A percentile compares a stretch with the other conserved stretches of the same genome.
phyloP scores from a whole-genome alignment of 768 basidiomycete species.

The Mycena chlorophos region DNA sequence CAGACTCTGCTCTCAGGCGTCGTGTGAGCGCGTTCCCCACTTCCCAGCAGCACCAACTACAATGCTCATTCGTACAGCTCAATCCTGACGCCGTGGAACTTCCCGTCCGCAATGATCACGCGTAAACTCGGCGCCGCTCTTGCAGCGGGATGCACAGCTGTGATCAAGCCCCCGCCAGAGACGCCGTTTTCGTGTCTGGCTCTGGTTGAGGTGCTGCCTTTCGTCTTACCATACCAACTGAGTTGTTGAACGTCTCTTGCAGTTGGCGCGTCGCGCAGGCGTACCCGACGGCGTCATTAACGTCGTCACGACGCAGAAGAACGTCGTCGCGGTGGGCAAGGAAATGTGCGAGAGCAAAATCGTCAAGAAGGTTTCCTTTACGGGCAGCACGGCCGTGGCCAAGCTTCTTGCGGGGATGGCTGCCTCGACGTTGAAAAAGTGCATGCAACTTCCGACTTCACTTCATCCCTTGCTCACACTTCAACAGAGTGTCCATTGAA shows the following conservation, averaged over 20 bases:
- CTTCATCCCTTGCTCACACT: not conserved
- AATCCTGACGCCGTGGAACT: slow-evolving; percentile 88
- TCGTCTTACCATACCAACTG: not conserved
- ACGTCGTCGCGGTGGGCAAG: slow-evolving; percentile 84
- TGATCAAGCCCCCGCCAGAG: slow-evolving; percentile 94
- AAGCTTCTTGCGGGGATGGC: slow-evolving; percentile 74
- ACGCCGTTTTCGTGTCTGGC: slow-evolving; percentile 93
- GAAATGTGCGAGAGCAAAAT: slow-evolving; percentile 89
- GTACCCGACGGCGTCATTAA: slow-evolving; percentile 95
- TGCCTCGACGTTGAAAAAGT: slow-evolving; percentile 83
- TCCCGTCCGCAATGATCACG: slow-evolving; percentile 92
- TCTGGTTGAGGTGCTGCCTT: slow-evolving; percentile 70
- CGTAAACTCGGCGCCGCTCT: slow-evolving; percentile 88
- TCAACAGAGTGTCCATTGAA: slow-evolving; percentile 65
- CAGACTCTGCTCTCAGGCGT: slow-evolving; percentile 36
- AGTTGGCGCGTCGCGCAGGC: slow-evolving; percentile 88
- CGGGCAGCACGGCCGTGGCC: slow-evolving; percentile 82
- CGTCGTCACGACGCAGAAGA: slow-evolving; percentile 83
- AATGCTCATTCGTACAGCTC: slow-evolving; percentile 44
- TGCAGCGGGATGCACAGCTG: slow-evolving; percentile 94
- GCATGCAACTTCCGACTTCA: slow-evolving; percentile 19
- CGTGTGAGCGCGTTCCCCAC: slow-evolving; percentile 34
- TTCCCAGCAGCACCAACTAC: slow-evolving; percentile 7
- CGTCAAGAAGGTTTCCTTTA: slow-evolving; percentile 90
- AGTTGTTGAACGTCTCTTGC: not conserved